A percentile compares a stretch with the other conserved stretches of the same genome.
Conservation (phyloP, 495 filamentous ascomycete genomes). For the Xylona heveae region DNA sequence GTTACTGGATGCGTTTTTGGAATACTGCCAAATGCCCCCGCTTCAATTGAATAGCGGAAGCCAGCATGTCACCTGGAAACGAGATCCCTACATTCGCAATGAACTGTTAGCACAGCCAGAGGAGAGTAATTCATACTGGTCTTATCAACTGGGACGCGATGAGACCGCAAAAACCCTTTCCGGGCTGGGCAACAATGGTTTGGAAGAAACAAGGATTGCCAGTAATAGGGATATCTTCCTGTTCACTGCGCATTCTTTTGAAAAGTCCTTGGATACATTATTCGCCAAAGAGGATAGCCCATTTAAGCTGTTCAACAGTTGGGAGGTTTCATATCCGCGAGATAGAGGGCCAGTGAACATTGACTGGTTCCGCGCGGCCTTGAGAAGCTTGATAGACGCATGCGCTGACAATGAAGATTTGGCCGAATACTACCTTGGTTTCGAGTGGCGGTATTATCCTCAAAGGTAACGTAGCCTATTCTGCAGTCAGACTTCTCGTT, state of each 20-base stretch:
- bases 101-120: constrained; percentile 16
- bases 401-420: constrained; percentile 25
- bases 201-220: no score
- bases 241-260: no score
- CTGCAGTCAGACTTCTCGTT: not conserved
- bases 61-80: no score
- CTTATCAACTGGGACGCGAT: constrained; percentile 14
- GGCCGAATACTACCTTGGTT: constrained; percentile 49
- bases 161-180: constrained; percentile 2
- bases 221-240: no score
- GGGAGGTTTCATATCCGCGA: constrained; percentile 9
- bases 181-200: no score
- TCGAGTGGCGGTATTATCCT: constrained; percentile 37
- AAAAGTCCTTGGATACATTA: constrained; percentile 15
- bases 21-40: constrained; percentile 4
- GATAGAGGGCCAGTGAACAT: constrained; percentile 13
- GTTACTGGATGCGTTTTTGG: constrained; percentile 3
- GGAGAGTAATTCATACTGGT: constrained; percentile 5
- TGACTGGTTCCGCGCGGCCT: constrained; percentile 26
- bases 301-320: constrained; percentile 22
- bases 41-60: no score
- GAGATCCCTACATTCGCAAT: constrained; percentile 25
- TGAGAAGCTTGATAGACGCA: constrained; percentile 31
- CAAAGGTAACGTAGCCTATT: constrained; percentile 5
- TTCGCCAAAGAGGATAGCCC: constrained; percentile 18